Conservation (phyloP, 108 stramenopile genomes). For the Nitzschia palea region DNA sequence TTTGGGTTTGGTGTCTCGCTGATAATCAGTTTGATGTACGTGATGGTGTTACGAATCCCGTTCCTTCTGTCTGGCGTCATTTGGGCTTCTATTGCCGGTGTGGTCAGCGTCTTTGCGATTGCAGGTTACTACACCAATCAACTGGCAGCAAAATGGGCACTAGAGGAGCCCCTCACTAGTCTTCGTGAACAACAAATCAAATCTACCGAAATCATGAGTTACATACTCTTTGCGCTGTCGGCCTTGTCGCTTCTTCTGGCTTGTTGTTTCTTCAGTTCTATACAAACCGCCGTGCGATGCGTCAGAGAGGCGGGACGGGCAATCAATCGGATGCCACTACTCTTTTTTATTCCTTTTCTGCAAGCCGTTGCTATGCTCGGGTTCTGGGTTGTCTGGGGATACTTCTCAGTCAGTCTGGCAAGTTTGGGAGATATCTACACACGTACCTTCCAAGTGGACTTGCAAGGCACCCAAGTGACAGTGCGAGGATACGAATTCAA, state of each 20-base stretch:
- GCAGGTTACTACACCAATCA: constrained; percentile 56
- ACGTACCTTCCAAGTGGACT: neutral
- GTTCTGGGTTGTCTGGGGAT: constrained; percentile 62
- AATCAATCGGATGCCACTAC: constrained; percentile 70
- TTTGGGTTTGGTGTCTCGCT: constrained; percentile 81
- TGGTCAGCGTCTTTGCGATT: constrained; percentile 59
- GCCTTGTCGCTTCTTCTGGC: constrained; percentile 64
- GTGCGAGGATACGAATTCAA: constrained; percentile 55
- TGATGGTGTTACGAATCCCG: constrained; percentile 78
- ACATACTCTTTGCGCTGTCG: constrained; percentile 56
- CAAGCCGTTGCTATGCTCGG: constrained; percentile 62
- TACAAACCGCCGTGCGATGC: constrained; percentile 84
- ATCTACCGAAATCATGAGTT: constrained; percentile 46
- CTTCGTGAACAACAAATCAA: constrained; percentile 41
- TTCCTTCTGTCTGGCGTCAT: constrained; percentile 71
- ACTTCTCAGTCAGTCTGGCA: constrained; percentile 67
- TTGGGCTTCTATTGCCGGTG: constrained; percentile 75
- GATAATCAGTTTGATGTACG: constrained; percentile 73
- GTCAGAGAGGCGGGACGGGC: constrained; percentile 85
- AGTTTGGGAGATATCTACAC: constrained; percentile 71
- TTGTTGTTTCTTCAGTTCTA: constrained; percentile 78
- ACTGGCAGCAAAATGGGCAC: constrained; percentile 54
- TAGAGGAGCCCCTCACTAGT: constrained; percentile 37
- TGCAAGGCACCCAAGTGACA: constrained; percentile 14
- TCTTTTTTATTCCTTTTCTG: constrained; percentile 80